Evolutionary conservation across 257 asterid species (phyloP).

Genomic region (Gynochthodes officinalis): DNA sequence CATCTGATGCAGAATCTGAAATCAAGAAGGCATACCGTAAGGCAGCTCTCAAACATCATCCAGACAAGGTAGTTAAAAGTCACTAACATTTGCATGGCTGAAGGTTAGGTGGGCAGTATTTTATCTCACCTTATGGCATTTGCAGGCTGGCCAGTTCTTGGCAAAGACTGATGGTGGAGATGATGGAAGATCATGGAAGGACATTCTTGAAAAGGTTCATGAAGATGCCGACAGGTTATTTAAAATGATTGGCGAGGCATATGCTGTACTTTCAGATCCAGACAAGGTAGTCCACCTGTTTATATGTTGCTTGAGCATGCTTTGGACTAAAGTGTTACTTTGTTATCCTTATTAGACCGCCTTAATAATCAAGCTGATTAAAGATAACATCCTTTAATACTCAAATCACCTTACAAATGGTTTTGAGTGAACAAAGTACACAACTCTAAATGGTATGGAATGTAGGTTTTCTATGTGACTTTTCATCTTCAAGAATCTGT

Average conservation of each 20-base stretch:
- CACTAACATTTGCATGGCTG: conserved; percentile 2
- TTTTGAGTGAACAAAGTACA: background rate
- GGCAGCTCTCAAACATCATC: conserved; percentile 97
- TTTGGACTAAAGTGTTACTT: background rate
- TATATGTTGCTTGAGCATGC: background rate
- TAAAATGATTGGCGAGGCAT: conserved; percentile 94
- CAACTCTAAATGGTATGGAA: background rate
- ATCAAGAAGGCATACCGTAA: conserved; percentile 89
- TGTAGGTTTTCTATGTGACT: background rate
- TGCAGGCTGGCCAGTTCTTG: conserved; percentile 80
- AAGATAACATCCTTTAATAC: background rate
- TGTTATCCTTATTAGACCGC: background rate
- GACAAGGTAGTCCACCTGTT: conserved; percentile 48
- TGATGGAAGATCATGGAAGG: conserved; percentile 71
- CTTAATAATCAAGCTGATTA: background rate
- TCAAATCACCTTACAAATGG: background rate
- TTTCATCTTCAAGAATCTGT: background rate
- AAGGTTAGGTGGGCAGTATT: conserved; percentile 8
- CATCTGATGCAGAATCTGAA: conserved; percentile 81
- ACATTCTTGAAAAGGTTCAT: conserved; percentile 68
- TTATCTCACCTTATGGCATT: background rate
- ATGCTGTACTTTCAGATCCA: conserved; percentile 82
- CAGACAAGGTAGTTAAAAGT: conserved; percentile 76
- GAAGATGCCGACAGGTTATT: conserved; percentile 84
- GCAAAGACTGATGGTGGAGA: conserved; percentile 62